Conservation (phyloP, 2,329 filamentous ascomycete genomes). For the Gaeumannomyces tritici region DNA sequence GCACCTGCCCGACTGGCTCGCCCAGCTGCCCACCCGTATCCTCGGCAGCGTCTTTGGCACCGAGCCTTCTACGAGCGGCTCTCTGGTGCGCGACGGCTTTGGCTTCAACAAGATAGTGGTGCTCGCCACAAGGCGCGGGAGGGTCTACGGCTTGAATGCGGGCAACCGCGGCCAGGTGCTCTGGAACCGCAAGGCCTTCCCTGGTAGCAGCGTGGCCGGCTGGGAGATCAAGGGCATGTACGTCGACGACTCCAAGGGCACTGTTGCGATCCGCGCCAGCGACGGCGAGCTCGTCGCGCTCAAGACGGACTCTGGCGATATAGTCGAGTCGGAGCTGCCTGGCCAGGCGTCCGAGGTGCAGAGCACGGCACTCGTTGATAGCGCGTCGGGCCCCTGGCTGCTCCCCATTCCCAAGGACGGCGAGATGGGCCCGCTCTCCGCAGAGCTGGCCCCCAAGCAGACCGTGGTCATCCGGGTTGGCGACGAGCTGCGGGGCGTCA, state of each 20-base stretch:
- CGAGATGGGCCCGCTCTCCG: slow-evolving; percentile 34
- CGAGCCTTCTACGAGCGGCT: slow-evolving; percentile 25
- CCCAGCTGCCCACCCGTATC: slow-evolving; percentile 58
- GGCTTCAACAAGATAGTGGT: slow-evolving; percentile 82
- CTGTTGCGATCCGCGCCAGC: slow-evolving; percentile 48
- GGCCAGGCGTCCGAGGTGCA: slow-evolving; percentile 13
- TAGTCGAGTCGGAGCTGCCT: slow-evolving; percentile 24
- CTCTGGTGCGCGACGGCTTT: slow-evolving; percentile 61
- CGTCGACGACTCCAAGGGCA: slow-evolving; percentile 44
- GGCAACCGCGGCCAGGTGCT: slow-evolving; percentile 63
- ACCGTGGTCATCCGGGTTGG: slow-evolving; percentile 43
- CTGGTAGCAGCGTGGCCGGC: slow-evolving; percentile 41
- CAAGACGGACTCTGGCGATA: slow-evolving; percentile 40
- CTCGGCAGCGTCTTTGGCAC: slow-evolving; percentile 55
- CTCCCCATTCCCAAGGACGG: slow-evolving; percentile 43
- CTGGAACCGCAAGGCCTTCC: slow-evolving; percentile 62
- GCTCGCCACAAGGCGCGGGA: slow-evolving; percentile 69
- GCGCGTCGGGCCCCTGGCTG: slow-evolving; percentile 40
- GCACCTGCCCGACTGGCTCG: slow-evolving; percentile 64
- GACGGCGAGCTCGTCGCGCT: slow-evolving; percentile 54
- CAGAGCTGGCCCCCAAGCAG: slow-evolving; percentile 37
- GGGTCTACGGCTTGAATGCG: slow-evolving; percentile 70
- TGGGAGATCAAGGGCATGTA: slow-evolving; percentile 63
- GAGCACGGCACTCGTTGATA: slow-evolving; percentile 43
- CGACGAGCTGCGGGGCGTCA: slow-evolving; percentile 43